phyloP scores from a whole-genome alignment of 1,284 basidiomycete species.

The Trametes sp. region DNA sequence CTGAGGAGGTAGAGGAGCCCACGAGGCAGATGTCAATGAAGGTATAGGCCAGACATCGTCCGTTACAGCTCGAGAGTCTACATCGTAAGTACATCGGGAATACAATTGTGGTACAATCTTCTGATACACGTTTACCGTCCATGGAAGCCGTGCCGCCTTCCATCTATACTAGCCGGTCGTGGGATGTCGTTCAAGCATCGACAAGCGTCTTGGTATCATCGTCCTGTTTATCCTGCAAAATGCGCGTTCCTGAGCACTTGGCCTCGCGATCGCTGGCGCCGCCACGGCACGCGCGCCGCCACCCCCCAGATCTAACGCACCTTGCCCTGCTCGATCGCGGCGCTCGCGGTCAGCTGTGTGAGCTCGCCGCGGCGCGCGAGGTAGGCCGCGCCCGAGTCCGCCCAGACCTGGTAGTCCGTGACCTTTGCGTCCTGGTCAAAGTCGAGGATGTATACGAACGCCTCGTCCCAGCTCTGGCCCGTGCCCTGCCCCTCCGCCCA shows the following conservation, averaged over 20 bases:
- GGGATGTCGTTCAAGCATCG: not conserved
- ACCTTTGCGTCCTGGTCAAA: conserved; percentile 66
- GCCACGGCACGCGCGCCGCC: conserved; percentile 13
- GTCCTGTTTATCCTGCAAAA: conserved; percentile 12
- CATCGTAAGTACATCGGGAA: not conserved
- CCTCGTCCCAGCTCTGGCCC: conserved; percentile 64
- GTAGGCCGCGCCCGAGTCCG: conserved; percentile 70
- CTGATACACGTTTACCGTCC: conserved; percentile 2
- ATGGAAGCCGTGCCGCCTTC: not conserved
- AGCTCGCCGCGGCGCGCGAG: conserved; percentile 63
- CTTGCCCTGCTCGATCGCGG: conserved; percentile 21
- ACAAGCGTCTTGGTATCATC: conserved; percentile 26
- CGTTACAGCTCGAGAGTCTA: not conserved
- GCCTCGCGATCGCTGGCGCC: not conserved
- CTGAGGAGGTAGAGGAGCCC: too few species aligned
- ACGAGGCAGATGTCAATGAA: too few species aligned
- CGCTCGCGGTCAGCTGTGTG: conserved; percentile 19
- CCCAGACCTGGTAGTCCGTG: conserved; percentile 69
- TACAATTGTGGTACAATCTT: not conserved
- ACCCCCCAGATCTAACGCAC: conserved; percentile 20
- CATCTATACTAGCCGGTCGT: not conserved
- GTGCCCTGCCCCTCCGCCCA: conserved; percentile 55
- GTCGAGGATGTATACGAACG: conserved; percentile 66
- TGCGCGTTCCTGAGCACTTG: conserved; percentile 18
- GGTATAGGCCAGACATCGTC: not conserved